These are phyloP conservation scores for Neofusicoccum cordaticola DNA, from an alignment of 2,329 filamentous ascomycete species.

Conservation along the genomic window DNA sequence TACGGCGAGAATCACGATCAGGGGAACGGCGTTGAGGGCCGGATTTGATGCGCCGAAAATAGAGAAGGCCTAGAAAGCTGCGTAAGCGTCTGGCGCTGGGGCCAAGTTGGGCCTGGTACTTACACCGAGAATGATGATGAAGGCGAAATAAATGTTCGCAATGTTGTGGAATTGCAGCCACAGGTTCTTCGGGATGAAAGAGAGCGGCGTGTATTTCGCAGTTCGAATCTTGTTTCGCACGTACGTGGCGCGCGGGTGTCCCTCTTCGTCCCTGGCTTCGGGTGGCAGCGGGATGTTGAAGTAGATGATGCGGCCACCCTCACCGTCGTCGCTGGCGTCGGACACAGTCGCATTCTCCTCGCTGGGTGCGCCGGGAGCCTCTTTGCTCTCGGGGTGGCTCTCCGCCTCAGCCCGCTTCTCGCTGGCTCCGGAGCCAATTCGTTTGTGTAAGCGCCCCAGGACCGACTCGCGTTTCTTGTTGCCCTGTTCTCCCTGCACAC, in stretches of 20 bases:
- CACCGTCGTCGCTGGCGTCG: slow-evolving; percentile 27
- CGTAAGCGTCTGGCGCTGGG: slow-evolving; percentile 20
- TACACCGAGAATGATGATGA: slow-evolving; percentile 91
- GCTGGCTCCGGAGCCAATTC: slow-evolving; percentile 48
- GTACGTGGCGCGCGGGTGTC: slow-evolving; percentile 67
- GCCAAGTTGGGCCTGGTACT: slow-evolving; percentile 42
- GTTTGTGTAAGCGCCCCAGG: slow-evolving; percentile 66
- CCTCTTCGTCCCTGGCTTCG: slow-evolving; percentile 75
- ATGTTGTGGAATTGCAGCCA: slow-evolving; percentile 99
- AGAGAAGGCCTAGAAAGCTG: slow-evolving; percentile 73
- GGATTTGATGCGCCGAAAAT: slow-evolving; percentile 94
- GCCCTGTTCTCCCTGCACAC: slow-evolving; percentile 72
- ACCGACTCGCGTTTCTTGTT: slow-evolving; percentile 78
- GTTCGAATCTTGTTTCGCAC: slow-evolving; percentile 96
- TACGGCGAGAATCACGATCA: slow-evolving; percentile 86
- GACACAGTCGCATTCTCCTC: slow-evolving; percentile 34
- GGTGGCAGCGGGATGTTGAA: slow-evolving; percentile 82
- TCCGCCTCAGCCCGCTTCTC: slow-evolving; percentile 60
- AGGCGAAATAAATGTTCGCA: slow-evolving; percentile 97
- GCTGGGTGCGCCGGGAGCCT: slow-evolving; percentile 20
- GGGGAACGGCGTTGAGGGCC: slow-evolving; percentile 80
- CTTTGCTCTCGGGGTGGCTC: slow-evolving; percentile 31
- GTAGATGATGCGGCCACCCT: slow-evolving; percentile 60
- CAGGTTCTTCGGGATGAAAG: slow-evolving; percentile 93
- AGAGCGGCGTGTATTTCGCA: slow-evolving; percentile 93